phyloP scores from a whole-genome alignment of 371 early-diverging fungal species.

The Dinochytrium kinnereticum region DNA sequence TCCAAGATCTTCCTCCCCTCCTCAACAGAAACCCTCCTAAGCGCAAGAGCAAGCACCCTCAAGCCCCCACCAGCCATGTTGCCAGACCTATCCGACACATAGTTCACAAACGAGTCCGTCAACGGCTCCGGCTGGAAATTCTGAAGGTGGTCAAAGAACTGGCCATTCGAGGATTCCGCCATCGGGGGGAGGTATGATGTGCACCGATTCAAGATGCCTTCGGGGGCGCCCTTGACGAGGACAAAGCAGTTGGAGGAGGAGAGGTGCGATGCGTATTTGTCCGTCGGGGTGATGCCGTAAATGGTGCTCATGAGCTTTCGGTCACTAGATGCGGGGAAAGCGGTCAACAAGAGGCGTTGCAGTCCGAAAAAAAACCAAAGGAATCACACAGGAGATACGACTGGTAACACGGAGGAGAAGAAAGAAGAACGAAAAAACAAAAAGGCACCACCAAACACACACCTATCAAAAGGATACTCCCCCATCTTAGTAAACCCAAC shows the following conservation, averaged over 20 bases:
- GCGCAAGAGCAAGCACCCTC: conserved; percentile 78
- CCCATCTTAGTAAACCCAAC: conserved; percentile 49
- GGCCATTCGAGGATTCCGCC: conserved; percentile 23
- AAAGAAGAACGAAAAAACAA: background rate
- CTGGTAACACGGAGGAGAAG: background rate
- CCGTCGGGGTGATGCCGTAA: conserved; percentile 39
- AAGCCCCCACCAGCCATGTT: conserved; percentile 85
- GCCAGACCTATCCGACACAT: conserved; percentile 70
- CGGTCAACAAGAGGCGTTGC: background rate
- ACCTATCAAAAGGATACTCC: conserved; percentile 59
- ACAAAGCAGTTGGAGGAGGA: conserved; percentile 50
- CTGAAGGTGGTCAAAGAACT: conserved; percentile 33
- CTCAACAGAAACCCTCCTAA: conserved; percentile 45
- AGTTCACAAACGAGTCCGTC: conserved; percentile 67
- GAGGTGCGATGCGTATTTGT: conserved; percentile 4
- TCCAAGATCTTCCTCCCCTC: conserved; percentile 60
- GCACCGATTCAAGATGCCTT: conserved; percentile 77
- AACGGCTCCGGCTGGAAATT: conserved; percentile 46
- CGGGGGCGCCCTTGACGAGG: conserved; percentile 92
- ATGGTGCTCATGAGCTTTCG: conserved; percentile 89
- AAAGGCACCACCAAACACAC: background rate
- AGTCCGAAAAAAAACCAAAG: background rate
- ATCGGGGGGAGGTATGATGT: conserved; percentile 59
- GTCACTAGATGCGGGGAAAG: conserved; percentile 56
- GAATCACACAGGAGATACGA: background rate